Percentiles rank a stretch among this genome's conserved stretches.
phyloP scores from a whole-genome alignment of 441 rosid genomes.

The Kokia cookei region DNA sequence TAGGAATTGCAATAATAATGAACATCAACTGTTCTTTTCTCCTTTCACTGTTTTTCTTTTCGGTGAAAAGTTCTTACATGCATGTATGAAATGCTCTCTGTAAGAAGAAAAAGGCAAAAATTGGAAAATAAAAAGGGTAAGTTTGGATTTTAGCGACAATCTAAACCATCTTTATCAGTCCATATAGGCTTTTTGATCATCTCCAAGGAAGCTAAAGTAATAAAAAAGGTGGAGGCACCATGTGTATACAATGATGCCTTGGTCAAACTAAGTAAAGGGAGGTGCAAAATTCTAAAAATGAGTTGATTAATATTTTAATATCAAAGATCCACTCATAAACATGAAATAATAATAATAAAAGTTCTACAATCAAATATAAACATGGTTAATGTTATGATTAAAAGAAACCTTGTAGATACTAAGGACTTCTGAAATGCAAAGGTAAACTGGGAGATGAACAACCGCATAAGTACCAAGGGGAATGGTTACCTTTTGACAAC shows the following conservation, averaged over 20 bases:
- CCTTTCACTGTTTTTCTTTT: neutral
- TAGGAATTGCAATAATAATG: neutral
- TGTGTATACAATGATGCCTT: neutral
- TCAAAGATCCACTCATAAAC: neutral
- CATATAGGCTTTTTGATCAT: neutral
- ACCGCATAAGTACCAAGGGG: neutral
- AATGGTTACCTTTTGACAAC: neutral
- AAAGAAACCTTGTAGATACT: neutral
- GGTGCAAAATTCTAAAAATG: neutral
- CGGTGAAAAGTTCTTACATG: neutral
- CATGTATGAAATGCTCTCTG: neutral
- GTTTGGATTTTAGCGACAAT: neutral
- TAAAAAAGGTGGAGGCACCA: neutral
- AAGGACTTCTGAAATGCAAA: neutral
- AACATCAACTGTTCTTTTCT: neutral
- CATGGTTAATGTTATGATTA: neutral
- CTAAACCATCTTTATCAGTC: neutral
- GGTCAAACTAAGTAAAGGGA: neutral
- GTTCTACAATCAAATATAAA: neutral
- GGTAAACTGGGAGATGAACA: neutral
- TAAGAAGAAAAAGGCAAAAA: neutral
- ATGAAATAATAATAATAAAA: neutral
- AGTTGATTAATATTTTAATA: neutral
- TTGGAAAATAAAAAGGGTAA: neutral
- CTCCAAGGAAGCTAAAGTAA: neutral